Base-by-base conservation (phyloP, 176 grass and related monocot species). In the Leersia perrieri region DNA sequence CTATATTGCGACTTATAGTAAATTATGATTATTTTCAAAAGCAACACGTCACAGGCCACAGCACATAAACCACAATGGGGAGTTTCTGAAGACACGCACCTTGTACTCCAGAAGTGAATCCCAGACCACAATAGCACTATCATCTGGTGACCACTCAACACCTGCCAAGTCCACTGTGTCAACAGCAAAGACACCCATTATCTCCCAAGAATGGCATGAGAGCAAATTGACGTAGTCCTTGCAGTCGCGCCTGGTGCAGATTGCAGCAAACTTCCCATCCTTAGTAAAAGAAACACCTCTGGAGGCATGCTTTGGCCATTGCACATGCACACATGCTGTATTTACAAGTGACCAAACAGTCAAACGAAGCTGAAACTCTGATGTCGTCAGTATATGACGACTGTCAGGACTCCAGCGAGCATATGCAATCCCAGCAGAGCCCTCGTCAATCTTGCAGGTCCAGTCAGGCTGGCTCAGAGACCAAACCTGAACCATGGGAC, bases 101-200 rank as follows among this genome's bases (percentile, higher is more conserved):
- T 98, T 99, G 64, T 91, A 99, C 72, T 99, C 92, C 83, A 99
- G 92, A 93, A 93, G 82, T 42, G 96, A 99, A 85, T 99, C 96
- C 96, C 96, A 99, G 66, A 91, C 85, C 2, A 99, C 90, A 36
- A 99, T 93, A 73, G 92, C 75, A 80, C 90, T 93, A 89, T 95
- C 96, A 86, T 93, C 92, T 9, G 92, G 92, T 14, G 92, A 94
- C 96, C 96, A 99, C 78, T 95, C 90, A 39, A 92, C 86, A 33
- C 92, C 96, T 80, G 96, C 75, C 68, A 95, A 82, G 74, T 99
- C 96, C 32, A 99, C 47, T 0, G 92, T 95, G 63, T 99, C 96
- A 47, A 99, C 90, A 51, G 90, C 66, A 91, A 93, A 99, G 42
- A 68, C 64, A 63, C 88, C 83, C 96, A 99, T 99, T 75, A 99